Evolutionary conservation across 2,329 filamentous ascomycete species (phyloP), one percentile per base, ranked within the genome.

Genomic region (Talaromyces sp.): DNA sequence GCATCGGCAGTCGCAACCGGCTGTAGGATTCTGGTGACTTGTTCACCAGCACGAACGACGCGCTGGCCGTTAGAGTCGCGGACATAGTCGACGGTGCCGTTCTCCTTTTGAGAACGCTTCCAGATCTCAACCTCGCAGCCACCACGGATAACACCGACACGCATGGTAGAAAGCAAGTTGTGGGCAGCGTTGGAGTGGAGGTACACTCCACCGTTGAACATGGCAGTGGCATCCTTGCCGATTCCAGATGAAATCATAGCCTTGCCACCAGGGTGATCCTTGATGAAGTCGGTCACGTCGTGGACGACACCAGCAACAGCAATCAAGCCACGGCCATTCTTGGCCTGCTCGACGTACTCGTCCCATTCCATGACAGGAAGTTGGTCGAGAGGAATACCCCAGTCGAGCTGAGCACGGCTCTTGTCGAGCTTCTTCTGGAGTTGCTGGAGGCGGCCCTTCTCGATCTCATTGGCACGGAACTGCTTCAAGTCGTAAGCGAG

Each of bases 161-260:
- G 84, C 89, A 94, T 94, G 65, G 89, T 94, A 7, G 88, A 91
- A 63, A 95, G 82, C 61, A 94, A 76, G 78, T 95, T 95, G 81
- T 95, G 90, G 36, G 90, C 90, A 57, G 89, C 90, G 77, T 95
- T 95, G 72, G 87, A 91, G 80, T 95, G 90, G 73, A 88, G 84
- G 79, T 95, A 95, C 62, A 95, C 88, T 77, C 90, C 90, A 64
- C 90, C 90, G 75, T 95, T 95, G 84, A 95, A 95, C 77, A 92
- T 90, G 66, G 89, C 89, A 15, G 90, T 94, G 57, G 89, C 89
- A 63, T 95, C 90, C 80, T 94, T 94, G 73, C 90, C 90, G 58
- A 95, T 83, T 53, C 86, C 89, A 28, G 87, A 89, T 64, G 79
- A 84, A 78, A 95, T 94, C 77, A 95, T 87, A 41, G 89, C 88